Evolutionary conservation across 23 red algal genomes (phyloP).

Genomic region (Gracilaria gracilis): DNA sequence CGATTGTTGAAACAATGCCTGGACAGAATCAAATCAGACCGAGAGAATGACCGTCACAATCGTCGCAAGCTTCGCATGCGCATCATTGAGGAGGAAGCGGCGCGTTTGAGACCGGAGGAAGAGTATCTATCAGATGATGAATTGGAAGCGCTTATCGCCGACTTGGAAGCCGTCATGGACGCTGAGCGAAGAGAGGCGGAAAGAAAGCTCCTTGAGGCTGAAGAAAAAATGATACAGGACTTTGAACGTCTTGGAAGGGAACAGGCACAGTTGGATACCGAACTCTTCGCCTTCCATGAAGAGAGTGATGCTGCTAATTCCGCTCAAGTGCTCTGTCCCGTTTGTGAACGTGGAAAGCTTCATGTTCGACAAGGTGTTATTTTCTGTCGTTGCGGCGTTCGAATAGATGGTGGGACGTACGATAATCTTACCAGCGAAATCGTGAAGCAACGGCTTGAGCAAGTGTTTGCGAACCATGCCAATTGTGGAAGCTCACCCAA

Average conservation of each 20-base stretch:
- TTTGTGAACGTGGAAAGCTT: constrained; percentile 35
- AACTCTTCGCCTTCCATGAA: constrained; percentile 22
- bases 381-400: constrained; percentile 49
- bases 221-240: constrained; percentile 3
- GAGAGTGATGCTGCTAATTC: not conserved
- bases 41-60: not conserved
- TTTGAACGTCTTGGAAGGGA: constrained; percentile 10
- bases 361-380: constrained; percentile 36
- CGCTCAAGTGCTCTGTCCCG: constrained; percentile 33
- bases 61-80: not conserved
- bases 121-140: not conserved
- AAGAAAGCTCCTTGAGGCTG: not conserved
- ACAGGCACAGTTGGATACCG: not conserved
- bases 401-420: constrained; percentile 46
- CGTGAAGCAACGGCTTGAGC: constrained; percentile 32
- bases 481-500: constrained; percentile 7
- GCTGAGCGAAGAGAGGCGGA: constrained; percentile 25
- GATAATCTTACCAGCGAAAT: constrained; percentile 51
- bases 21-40: constrained; percentile 8
- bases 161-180: constrained; percentile 23
- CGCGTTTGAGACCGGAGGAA: not conserved
- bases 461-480: constrained; percentile 39
- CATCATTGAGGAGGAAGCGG: constrained; percentile 33
- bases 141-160: constrained; percentile 22
- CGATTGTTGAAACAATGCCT: constrained; percentile 28